Evolutionary conservation across 371 early-diverging fungal species (phyloP), one percentile per base, ranked within the genome.

Genomic region (Nematocida sp.): DNA sequence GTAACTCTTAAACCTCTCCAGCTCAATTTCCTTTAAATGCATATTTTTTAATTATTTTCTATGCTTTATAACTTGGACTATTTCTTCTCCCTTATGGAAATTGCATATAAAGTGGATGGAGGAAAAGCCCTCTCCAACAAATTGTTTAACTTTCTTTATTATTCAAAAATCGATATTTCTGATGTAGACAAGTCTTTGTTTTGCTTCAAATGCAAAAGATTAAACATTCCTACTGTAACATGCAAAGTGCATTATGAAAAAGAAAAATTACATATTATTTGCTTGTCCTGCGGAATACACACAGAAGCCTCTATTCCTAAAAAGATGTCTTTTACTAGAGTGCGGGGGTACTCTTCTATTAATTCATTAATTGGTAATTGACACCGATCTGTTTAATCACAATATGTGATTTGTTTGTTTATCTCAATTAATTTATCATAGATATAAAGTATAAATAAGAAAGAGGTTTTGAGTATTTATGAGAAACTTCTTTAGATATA

Each of bases 1-100:
- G 63, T 82, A 84, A 57, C 81, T 81, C 55, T 84, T 84, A 47
- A 84, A 84, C 20, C 84, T 82, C 47, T 84, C 82, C 26, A 82
- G 51, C 36, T 77, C 57, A 40, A 84, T 71, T 20, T 77, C 69
- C 36, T 69, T 76, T 36, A 84, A 78, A 64, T 55, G 68, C 84
- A 84, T 84, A 40, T 9, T 23, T 23, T 51, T 51, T n/a, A n/a
- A 51, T 23, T 51, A 23, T 9, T 51, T 25, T 45, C 45, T n/a
- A n/a, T 13, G 45, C 11, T 13, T 7, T 7, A 53, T 11, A 33
- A 23, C 25, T 11, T 53, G 9, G 28, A 11, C 11, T 53, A 57
- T 33, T 38, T 35, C 13, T 35, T 39, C 25, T 39, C 59, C 28
- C 39, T 57, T 28, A 23, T 35, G 30, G 11, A 5, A 20, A 13